Evolutionary conservation across 1,284 basidiomycete genomes (phyloP).

Genomic region (Caloboletus firmus): DNA sequence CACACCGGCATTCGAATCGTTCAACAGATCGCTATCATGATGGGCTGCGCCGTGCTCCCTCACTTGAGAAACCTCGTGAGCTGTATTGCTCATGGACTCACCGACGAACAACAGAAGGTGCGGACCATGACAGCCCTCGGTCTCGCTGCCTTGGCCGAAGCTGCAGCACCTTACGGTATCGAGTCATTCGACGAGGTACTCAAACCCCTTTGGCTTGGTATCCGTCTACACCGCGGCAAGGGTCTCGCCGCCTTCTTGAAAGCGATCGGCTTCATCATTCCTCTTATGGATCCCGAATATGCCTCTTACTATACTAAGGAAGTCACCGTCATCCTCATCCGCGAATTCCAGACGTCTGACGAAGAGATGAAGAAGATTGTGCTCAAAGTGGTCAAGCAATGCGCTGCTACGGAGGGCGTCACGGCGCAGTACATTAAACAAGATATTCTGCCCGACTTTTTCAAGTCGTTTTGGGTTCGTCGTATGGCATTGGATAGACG

Average conservation of each 20-base stretch:
- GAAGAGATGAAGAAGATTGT: constrained; percentile 99
- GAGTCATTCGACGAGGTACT: constrained; percentile 99
- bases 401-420: constrained; percentile 96
- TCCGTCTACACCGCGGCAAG: constrained; percentile 96
- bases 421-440: constrained; percentile 92
- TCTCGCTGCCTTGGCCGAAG: constrained; percentile 95
- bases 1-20: constrained; percentile 99
- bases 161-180: constrained; percentile 98
- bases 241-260: constrained; percentile 98
- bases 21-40: constrained; percentile 99
- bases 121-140: constrained; percentile 98
- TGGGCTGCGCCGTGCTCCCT: constrained; percentile 98
- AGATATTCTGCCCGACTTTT: constrained; percentile 99
- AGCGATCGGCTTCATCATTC: constrained; percentile 99
- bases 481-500: constrained; percentile 96
- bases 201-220: constrained; percentile 98
- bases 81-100: constrained; percentile 92
- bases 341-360: constrained; percentile 99
- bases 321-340: constrained; percentile 96
- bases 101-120: constrained; percentile 99
- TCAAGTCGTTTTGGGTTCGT: constrained; percentile 98
- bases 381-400: constrained; percentile 98
- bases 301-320: constrained; percentile 98
- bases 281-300: constrained; percentile 99
- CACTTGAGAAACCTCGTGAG: constrained; percentile 97